Conservation (phyloP, 305 asterid species). For the Striga hermonthica region DNA sequence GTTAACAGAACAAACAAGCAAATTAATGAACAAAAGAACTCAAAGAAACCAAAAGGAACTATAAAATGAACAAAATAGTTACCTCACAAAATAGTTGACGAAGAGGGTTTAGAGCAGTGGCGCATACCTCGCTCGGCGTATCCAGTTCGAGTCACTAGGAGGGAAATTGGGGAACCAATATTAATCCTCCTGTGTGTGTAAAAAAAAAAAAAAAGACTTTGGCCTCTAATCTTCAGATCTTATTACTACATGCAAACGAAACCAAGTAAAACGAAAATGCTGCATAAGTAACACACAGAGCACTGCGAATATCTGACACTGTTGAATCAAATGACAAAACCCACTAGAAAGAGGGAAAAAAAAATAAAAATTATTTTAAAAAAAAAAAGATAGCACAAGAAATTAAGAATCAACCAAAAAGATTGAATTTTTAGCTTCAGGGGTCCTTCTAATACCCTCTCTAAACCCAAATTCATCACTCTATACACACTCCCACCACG, state of each 20-base stretch:
- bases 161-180: too few species aligned
- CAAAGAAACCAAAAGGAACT: not conserved
- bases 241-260: slow-evolving; percentile 61
- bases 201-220: too few species aligned
- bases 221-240: slow-evolving; percentile 51
- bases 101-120: too few species aligned
- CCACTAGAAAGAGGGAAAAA: slow-evolving; percentile 20
- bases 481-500: slow-evolving; percentile 14
- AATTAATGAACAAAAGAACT: slow-evolving; percentile 10
- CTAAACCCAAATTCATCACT: slow-evolving; percentile 10
- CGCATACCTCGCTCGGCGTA: too few species aligned
- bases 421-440: not conserved
- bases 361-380: not conserved
- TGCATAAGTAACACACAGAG: slow-evolving; percentile 46
- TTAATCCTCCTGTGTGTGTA: too few species aligned
- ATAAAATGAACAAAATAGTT: slow-evolving; percentile 19
- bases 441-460: not conserved
- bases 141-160: too few species aligned
- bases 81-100: slow-evolving; percentile 50
- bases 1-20: not conserved
- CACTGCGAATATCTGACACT: too few species aligned
- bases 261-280: too few species aligned
- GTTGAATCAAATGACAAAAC: slow-evolving; percentile 31
- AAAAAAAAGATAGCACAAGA: not conserved
- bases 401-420: too few species aligned